phyloP scores from a whole-genome alignment of 129 eudicot genomes.

The carrot (Daucus carota) region DH1_v3.0 NC_030381.2:18834001-18834500 shows the following conservation, averaged over 20 bases:
- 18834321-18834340: conserved; percentile 42
- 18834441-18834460: conserved; percentile 61
- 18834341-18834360: conserved; percentile 48
- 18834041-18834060: too few relatives aligned
- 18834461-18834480: neutral
- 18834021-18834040: too few relatives aligned
- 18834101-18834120: neutral
- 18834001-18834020: neutral
- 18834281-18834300: conserved; percentile 87
- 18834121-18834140: neutral
- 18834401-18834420: conserved; percentile 63
- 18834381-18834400: conserved; percentile 30
- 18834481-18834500: neutral
- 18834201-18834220: neutral
- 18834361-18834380: conserved; percentile 65
- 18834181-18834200: neutral
- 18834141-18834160: neutral
- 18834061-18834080: too few relatives aligned
- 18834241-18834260: conserved; percentile 24
- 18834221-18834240: neutral
- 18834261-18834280: conserved; percentile 58
- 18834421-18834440: conserved; percentile 63
- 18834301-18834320: conserved; percentile 69
- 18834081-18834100: neutral
- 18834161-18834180: neutral